These are phyloP conservation scores for Eucalyptus sp. DNA, from an alignment of 345 rosid species.

Conservation along the genomic window DNA sequence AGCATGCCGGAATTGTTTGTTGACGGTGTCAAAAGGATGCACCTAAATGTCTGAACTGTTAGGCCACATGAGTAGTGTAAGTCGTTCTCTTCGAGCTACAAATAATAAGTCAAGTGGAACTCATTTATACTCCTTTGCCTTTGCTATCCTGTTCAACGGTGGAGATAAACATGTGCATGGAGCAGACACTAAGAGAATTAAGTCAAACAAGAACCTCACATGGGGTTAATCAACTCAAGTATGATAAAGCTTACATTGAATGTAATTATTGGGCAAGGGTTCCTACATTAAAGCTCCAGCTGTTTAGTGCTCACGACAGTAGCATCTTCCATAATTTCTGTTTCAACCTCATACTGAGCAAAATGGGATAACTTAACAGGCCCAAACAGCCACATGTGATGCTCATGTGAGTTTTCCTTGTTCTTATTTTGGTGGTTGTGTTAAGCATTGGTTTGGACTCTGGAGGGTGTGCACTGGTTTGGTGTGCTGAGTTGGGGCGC, in stretches of 20 bases:
- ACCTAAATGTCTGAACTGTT: background rate
- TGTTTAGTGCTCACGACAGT: background rate
- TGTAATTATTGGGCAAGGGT: background rate
- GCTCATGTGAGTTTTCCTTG: background rate
- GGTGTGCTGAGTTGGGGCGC: background rate
- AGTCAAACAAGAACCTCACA: background rate
- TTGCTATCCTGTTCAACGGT: background rate
- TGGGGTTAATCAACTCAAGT: background rate
- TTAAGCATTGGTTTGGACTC: background rate
- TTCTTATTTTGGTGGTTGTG: background rate
- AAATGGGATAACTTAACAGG: background rate
- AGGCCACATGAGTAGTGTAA: background rate
- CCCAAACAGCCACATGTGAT: background rate
- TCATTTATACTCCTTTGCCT: background rate
- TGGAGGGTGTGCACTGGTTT: background rate
- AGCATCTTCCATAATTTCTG: background rate
- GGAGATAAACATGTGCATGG: background rate
- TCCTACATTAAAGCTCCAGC: background rate
- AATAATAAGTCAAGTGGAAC: background rate
- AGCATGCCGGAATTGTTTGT: background rate
- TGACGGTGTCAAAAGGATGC: background rate
- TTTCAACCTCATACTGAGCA: background rate
- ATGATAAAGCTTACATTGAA: background rate
- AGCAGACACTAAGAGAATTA: background rate
- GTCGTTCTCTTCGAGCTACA: background rate